phyloP scores from a whole-genome alignment of 2,329 filamentous ascomycete genomes.

The Sclerotinia sclerotiorum region DNA sequence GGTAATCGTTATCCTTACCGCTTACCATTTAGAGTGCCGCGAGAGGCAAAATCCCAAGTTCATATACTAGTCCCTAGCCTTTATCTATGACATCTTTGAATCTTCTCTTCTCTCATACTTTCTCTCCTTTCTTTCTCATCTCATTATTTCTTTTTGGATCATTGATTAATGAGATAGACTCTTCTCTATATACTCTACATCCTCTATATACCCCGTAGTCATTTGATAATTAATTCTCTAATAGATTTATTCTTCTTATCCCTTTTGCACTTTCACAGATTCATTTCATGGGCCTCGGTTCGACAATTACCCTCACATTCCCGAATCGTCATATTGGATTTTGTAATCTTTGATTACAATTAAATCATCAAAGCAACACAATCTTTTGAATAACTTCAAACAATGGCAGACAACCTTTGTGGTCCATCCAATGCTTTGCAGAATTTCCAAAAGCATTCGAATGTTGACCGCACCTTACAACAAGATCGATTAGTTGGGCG shows the following conservation, averaged over 20 bases:
- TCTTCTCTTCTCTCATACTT: not conserved
- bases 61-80: not conserved
- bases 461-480: conserved; percentile 66
- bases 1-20: not conserved
- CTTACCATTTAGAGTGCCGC: not conserved
- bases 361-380: not conserved
- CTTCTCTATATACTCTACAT: not conserved
- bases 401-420: conserved; percentile 67
- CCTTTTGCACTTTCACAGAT: not conserved
- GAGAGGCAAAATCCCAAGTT: not conserved
- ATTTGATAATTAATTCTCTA: not conserved
- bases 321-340: not conserved
- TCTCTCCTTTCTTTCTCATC: not conserved
- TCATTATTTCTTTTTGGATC: not conserved
- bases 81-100: not conserved
- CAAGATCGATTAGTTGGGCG: conserved; percentile 63
- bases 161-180: not conserved
- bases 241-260: not conserved
- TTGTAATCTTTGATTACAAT: not conserved
- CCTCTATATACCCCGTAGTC: not conserved
- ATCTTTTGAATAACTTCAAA: conserved; percentile 9
- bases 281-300: conserved; percentile 13
- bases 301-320: not conserved
- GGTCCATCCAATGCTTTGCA: conserved; percentile 72
- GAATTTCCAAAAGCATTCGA: conserved; percentile 68